Evolutionary conservation across 495 filamentous ascomycete species (phyloP).

Genomic region (Penicillium macrosclerotiorum): DNA sequence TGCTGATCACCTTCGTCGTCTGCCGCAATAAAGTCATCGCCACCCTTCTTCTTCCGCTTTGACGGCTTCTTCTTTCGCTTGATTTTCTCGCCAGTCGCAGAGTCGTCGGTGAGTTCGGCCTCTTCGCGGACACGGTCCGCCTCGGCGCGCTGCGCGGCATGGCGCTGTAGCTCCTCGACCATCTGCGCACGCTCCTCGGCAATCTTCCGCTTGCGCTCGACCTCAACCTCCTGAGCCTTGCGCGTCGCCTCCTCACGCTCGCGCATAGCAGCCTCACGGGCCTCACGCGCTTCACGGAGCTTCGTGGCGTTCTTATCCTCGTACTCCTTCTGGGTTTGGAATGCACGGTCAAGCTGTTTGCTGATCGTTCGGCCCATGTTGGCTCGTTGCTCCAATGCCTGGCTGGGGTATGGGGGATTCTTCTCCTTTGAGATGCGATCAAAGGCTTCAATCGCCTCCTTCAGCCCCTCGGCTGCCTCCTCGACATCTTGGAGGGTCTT

Average conservation of each 20-base stretch:
- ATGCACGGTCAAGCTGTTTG: conserved; percentile 80
- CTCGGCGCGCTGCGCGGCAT: conserved; percentile 66
- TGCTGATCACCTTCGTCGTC: conserved; percentile 20
- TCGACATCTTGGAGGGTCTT: conserved; percentile 76
- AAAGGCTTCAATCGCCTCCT: conserved; percentile 80
- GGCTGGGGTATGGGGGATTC: conserved; percentile 84
- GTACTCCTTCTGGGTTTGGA: conserved; percentile 83
- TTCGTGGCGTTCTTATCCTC: conserved; percentile 89
- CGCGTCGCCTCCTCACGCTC: conserved; percentile 69
- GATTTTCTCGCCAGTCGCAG: conserved; percentile 71
- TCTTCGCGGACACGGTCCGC: conserved; percentile 68
- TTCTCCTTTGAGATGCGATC: conserved; percentile 76
- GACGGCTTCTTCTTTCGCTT: conserved; percentile 64
- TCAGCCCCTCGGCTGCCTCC: conserved; percentile 77
- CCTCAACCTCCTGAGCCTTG: conserved; percentile 61
- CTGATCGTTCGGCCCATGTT: conserved; percentile 96
- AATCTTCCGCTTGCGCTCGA: conserved; percentile 72
- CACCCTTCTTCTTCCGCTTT: conserved; percentile 68
- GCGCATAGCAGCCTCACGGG: conserved; percentile 72
- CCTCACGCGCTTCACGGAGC: conserved; percentile 68
- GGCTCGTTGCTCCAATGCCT: conserved; percentile 88
- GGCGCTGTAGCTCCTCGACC: conserved; percentile 67
- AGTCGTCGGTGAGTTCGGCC: conserved; percentile 71
- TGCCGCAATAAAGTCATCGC: conserved; percentile 25
- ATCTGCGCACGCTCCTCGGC: conserved; percentile 79